Percentiles rank a stretch among this genome's conserved stretches.
phyloP scores from a whole-genome alignment of 2,329 filamentous ascomycete species.

The Neofusicoccum sp. region DNA sequence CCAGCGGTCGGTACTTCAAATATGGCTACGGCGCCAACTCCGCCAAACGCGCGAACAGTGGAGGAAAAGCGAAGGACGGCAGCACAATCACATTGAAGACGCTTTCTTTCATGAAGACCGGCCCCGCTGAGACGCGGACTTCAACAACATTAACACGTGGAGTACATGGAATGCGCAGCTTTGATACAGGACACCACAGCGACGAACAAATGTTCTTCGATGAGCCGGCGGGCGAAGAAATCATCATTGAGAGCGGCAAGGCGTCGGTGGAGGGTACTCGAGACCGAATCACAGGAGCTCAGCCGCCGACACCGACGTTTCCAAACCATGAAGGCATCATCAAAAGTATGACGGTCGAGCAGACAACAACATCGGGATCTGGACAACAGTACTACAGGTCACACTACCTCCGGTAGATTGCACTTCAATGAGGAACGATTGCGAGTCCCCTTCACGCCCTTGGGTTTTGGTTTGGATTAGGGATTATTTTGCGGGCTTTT shows the following conservation, averaged over 20 bases:
- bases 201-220: slow-evolving; percentile 15
- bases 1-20: slow-evolving; percentile 4
- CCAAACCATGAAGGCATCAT: neutral
- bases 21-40: slow-evolving; percentile 12
- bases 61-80: neutral
- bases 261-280: neutral
- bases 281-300: neutral
- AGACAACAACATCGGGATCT: neutral
- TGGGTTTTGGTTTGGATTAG: neutral
- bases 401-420: neutral
- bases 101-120: neutral
- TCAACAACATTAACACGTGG: neutral
- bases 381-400: slow-evolving; percentile 6
- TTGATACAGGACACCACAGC: neutral
- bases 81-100: slow-evolving; percentile 6
- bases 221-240: neutral
- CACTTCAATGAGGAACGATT: neutral
- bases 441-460: neutral
- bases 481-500: neutral
- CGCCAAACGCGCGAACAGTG: neutral
- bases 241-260: neutral
- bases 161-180: neutral
- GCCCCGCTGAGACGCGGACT: neutral
- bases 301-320: neutral
- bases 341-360: slow-evolving; percentile 10